Evolutionary conservation across 2,329 filamentous ascomycete species (phyloP).

Genomic region (Epichloe gansuensis): DNA sequence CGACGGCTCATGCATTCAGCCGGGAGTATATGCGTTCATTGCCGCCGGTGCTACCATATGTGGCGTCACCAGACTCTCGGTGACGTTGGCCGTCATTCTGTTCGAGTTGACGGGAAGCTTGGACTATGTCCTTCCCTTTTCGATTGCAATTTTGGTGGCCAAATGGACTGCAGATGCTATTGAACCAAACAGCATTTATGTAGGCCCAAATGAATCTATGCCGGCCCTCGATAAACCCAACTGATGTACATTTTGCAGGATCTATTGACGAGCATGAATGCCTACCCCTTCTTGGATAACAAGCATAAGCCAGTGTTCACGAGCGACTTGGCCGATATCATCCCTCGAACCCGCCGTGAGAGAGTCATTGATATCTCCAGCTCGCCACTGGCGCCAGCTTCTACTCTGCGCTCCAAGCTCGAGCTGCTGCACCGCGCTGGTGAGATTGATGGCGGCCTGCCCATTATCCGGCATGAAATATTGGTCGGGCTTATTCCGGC

Average conservation of each 20-base stretch:
- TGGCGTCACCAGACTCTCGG: conserved; percentile 82
- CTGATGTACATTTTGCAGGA: conserved; percentile 39
- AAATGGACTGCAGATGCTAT: conserved; percentile 97
- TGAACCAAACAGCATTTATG: conserved; percentile 87
- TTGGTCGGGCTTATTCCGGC: conserved; percentile 87
- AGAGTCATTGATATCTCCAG: conserved; percentile 79
- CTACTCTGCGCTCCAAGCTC: conserved; percentile 65
- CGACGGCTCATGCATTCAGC: conserved; percentile 77
- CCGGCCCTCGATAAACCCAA: background rate
- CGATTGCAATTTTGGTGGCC: conserved; percentile 78
- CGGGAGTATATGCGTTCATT: conserved; percentile 91
- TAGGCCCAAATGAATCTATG: conserved; percentile 25
- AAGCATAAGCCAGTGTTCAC: conserved; percentile 89
- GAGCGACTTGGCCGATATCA: conserved; percentile 75
- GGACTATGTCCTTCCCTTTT: conserved; percentile 91
- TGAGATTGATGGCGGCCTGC: conserved; percentile 83
- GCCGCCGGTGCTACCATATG: conserved; percentile 97
- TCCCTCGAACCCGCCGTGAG: conserved; percentile 59
- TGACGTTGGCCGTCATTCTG: conserved; percentile 86
- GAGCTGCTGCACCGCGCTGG: conserved; percentile 71
- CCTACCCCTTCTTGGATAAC: conserved; percentile 94
- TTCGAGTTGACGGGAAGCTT: conserved; percentile 93
- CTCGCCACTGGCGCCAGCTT: conserved; percentile 67
- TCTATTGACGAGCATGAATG: conserved; percentile 89
- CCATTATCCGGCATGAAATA: conserved; percentile 65